phyloP scores from a whole-genome alignment of 148 eudicot species.

The Dysphania ambrosioides region DNA sequence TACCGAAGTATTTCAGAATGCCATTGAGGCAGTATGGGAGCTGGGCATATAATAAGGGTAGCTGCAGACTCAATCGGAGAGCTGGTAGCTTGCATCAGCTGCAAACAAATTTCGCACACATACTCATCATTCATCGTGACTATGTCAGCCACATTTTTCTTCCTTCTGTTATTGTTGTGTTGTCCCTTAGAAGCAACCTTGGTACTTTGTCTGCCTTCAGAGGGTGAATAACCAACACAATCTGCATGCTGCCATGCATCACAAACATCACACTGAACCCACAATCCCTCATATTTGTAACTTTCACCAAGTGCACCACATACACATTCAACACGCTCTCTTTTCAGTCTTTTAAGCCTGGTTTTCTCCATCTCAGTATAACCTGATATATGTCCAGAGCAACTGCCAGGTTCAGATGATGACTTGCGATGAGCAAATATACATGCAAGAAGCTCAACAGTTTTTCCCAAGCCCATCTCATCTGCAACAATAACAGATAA shows the following conservation, averaged over 20 bases:
- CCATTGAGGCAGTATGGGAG: slow-evolving; percentile 95
- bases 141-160: slow-evolving; percentile 38
- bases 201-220: slow-evolving; percentile 30
- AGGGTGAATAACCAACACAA: slow-evolving; percentile 66
- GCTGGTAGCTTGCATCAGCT: slow-evolving; percentile 63
- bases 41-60: slow-evolving; percentile 91
- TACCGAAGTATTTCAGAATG: slow-evolving; percentile 94
- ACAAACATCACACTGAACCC: slow-evolving; percentile 98
- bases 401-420: slow-evolving; percentile 41
- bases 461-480: slow-evolving; percentile 99
- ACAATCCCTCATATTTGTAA: slow-evolving; percentile 65
- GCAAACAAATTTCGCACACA: slow-evolving; percentile 71
- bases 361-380: slow-evolving; percentile 28
- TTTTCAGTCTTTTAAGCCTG: slow-evolving; percentile 62
- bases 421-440: slow-evolving; percentile 68
- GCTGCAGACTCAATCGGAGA: slow-evolving; percentile 84
- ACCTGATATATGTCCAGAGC: slow-evolving; percentile 31
- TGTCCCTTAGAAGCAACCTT: slow-evolving; percentile 25
- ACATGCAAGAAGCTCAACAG: slow-evolving; percentile 93
- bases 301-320: slow-evolving; percentile 94
- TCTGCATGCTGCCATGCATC: slow-evolving; percentile 99
- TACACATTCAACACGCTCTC: slow-evolving; percentile 88
- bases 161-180: slow-evolving; percentile 33
- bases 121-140: slow-evolving; percentile 48
- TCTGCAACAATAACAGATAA: slow-evolving; percentile 44